Conservation (phyloP, 805 yeast species). For the Barnettozyma siamensis region DNA sequence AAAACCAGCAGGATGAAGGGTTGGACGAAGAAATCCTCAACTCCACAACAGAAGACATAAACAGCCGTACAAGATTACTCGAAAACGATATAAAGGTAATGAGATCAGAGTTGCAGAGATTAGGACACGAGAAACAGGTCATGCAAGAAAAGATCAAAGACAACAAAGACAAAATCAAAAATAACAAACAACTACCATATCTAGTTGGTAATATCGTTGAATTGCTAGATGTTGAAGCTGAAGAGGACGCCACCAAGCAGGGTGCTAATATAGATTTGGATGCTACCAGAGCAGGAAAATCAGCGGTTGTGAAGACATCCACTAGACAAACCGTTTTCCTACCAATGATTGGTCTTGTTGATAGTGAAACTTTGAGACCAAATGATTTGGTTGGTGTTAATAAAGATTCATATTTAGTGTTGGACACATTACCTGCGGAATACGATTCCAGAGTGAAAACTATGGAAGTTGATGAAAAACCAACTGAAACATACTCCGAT, state of each 20-base stretch:
- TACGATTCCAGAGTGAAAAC: slow-evolving; percentile 97
- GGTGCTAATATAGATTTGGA: slow-evolving; percentile 95
- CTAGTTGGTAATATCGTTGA: slow-evolving; percentile 96
- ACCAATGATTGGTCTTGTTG: slow-evolving; percentile 94
- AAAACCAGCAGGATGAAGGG: slow-evolving; percentile 35
- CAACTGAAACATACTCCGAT: slow-evolving; percentile 94
- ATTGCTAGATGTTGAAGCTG: slow-evolving; percentile 80
- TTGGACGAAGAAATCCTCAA: slow-evolving; percentile 77
- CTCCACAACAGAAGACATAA: slow-evolving; percentile 75
- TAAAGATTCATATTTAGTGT: slow-evolving; percentile 88
- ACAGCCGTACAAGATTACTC: slow-evolving; percentile 77
- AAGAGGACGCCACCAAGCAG: slow-evolving; percentile 72
- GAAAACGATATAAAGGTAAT: slow-evolving; percentile 95
- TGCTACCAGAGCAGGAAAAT: slow-evolving; percentile 85
- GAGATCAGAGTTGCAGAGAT: slow-evolving; percentile 84
- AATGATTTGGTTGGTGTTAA: slow-evolving; percentile 97
- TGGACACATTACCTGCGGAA: slow-evolving; percentile 94
- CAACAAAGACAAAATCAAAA: slow-evolving; percentile 91
- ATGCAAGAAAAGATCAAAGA: slow-evolving; percentile 94
- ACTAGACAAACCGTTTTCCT: slow-evolving; percentile 96
- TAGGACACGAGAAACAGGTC: slow-evolving; percentile 86
- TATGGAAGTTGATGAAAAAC: slow-evolving; percentile 99
- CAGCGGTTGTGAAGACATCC: slow-evolving; percentile 97
- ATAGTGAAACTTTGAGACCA: slow-evolving; percentile 88
- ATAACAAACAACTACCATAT: slow-evolving; percentile 93